phyloP scores from a whole-genome alignment of 768 basidiomycete genomes.

The Artomyces pyxidatus region DNA sequence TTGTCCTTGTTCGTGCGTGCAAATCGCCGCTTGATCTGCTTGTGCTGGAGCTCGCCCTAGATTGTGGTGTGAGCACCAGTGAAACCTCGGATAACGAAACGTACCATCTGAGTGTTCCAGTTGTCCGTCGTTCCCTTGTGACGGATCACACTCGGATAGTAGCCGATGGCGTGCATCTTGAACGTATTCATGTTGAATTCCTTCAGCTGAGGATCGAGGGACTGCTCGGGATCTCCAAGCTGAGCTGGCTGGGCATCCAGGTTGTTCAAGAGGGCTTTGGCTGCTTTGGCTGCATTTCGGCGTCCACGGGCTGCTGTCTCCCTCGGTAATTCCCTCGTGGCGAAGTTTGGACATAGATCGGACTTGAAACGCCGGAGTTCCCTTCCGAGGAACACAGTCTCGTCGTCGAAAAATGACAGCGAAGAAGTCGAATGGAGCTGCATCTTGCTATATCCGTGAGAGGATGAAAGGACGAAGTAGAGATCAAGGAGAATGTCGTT shows the following conservation, averaged over 20 bases:
- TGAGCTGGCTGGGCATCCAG: too few relatives aligned
- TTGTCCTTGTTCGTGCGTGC: constrained; percentile 8
- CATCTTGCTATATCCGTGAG: constrained; percentile 29
- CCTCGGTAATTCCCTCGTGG: constrained; percentile 21
- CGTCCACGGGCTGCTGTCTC: constrained; percentile 7
- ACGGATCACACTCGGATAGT: constrained; percentile 3
- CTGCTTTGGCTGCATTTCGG: neutral
- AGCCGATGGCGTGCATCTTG: constrained; percentile 9
- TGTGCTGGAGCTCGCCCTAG: constrained; percentile 14
- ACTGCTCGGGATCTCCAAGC: too few relatives aligned
- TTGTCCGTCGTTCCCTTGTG: constrained; percentile 6
- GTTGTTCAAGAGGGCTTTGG: too few relatives aligned
- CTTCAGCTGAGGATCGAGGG: constrained; percentile 7
- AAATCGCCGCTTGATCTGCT: constrained; percentile 4
- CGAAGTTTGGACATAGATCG: constrained; percentile 18
- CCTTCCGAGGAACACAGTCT: constrained; percentile 12
- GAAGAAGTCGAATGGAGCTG: constrained; percentile 25
- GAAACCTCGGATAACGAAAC: neutral
- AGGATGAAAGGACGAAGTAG: constrained; percentile 19
- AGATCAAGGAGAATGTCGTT: constrained; percentile 15
- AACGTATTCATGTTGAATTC: constrained; percentile 20
- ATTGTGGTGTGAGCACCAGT: neutral
- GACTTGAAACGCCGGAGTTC: constrained; percentile 19
- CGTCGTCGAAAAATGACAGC: constrained; percentile 11
- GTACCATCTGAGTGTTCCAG: constrained; percentile 9